These are phyloP conservation scores for Avena eriantha DNA, from an alignment of 176 grass and related monocot genomes.

Conservation along the genomic window DNA sequence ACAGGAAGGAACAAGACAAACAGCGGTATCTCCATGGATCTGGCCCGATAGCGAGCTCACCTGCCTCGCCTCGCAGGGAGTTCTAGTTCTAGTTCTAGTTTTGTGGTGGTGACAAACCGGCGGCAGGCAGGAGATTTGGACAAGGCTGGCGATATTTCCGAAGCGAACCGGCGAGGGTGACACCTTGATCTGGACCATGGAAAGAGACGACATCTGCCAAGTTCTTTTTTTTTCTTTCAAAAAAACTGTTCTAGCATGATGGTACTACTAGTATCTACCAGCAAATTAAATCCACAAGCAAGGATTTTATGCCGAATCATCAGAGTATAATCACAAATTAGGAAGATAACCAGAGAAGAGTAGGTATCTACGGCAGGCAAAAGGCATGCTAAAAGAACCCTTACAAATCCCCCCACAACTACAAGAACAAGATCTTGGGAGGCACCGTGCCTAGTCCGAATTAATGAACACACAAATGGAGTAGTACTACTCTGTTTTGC, in stretches of 20 bases:
- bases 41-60: neutral
- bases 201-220: neutral
- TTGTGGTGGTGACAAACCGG: neutral
- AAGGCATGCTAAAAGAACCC: neutral
- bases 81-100: neutral
- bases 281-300: neutral
- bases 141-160: neutral
- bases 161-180: neutral
- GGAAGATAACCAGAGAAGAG: neutral
- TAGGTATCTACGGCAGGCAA: neutral
- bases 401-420: neutral
- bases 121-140: neutral
- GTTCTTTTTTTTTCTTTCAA: neutral
- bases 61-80: neutral
- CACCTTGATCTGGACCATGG: neutral
- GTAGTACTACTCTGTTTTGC: too few relatives aligned
- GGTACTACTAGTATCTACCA: too few relatives aligned
- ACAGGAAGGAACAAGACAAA: neutral
- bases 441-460: too few relatives aligned
- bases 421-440: neutral
- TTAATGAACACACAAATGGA: too few relatives aligned
- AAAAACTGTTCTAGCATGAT: neutral
- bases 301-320: neutral
- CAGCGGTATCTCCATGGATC: neutral
- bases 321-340: neutral